Evolutionary conservation across 352 stramenopile genomes (phyloP).

Genomic region (Phytophthora podocarpi): DNA sequence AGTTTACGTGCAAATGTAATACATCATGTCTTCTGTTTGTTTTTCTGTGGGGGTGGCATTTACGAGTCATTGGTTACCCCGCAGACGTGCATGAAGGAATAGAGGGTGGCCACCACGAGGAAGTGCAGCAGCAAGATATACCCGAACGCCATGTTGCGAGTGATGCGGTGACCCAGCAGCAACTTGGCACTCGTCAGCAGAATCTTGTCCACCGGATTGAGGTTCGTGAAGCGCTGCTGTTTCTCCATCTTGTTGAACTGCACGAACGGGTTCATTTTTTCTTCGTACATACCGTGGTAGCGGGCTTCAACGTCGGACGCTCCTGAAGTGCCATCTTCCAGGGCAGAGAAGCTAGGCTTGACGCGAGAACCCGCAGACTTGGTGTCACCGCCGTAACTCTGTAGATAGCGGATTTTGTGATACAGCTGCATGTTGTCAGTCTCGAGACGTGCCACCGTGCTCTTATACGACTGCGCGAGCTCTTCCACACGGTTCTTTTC

Average conservation of each 20-base stretch:
- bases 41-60: neutral
- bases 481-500: slow-evolving; percentile 78
- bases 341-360: slow-evolving; percentile 20
- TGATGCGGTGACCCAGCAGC: slow-evolving; percentile 83
- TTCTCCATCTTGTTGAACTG: slow-evolving; percentile 92
- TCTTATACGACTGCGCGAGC: slow-evolving; percentile 66
- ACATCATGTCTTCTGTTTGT: no score
- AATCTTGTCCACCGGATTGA: slow-evolving; percentile 92
- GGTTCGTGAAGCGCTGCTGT: slow-evolving; percentile 89
- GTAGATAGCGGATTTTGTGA: slow-evolving; percentile 89
- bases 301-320: slow-evolving; percentile 64
- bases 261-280: slow-evolving; percentile 92
- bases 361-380: slow-evolving; percentile 24
- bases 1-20: no score
- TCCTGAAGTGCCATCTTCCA: slow-evolving; percentile 47
- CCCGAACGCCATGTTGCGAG: slow-evolving; percentile 80
- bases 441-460: slow-evolving; percentile 74
- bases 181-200: slow-evolving; percentile 86
- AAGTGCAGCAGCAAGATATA: slow-evolving; percentile 89
- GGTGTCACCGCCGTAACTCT: slow-evolving; percentile 66
- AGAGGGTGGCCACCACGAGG: slow-evolving; percentile 85
- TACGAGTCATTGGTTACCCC: slow-evolving; percentile 74
- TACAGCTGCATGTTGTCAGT: slow-evolving; percentile 92
- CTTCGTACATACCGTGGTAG: slow-evolving; percentile 91
- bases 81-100: slow-evolving; percentile 89